Evolutionary conservation across 2,329 filamentous ascomycete genomes (phyloP), one percentile per base, ranked within the genome.

Genomic region (Botryotinia calthae): DNA sequence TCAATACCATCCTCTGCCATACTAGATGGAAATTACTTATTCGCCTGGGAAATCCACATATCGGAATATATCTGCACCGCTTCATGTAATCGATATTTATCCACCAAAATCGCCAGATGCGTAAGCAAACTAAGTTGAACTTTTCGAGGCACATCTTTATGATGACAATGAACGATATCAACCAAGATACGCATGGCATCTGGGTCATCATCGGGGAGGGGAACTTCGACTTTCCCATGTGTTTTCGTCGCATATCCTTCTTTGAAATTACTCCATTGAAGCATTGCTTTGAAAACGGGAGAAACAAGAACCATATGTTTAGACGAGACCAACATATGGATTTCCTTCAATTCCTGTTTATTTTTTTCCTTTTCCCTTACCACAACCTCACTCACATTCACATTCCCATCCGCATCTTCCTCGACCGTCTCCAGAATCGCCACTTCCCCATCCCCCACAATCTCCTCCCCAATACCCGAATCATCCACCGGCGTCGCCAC

Each of bases 111-210:
- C 1, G 81, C 77, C 12, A 83, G 54, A 18, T 77, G 74, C 2
- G 80, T 76, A 2, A 82, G 74, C 16, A 77, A 72, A 0, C 64
- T 9, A 12, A 81, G 78, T 7, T 71, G 71, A 2, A 83, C 40
- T 34, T 48, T 71, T 31, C 71, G n/a, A 2, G 78, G 78, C 3
- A 83, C 74, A n/a, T 76, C 72, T 34, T 70, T 61, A 54, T 69
- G 68, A 10, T 72, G 66, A 42, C 72, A 66, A 42, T 82, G 81
- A 4, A 80, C 78, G 10, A 83, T 79, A 34, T 76, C 76, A 70
- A 83, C 78, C 12, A 83, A 37, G 1, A 82, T 74, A 0, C 72
- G 64, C 73, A 83, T 79, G 1, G 79, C 79, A 1, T 77, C 75
- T 0, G 79, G 72, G 66, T 82, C 75, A 66, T 83, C 81, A 9